Percentiles rank a stretch among this genome's conserved stretches.
These are phyloP conservation scores for Aschersonia sp. DNA, from an alignment of 2,329 filamentous ascomycete genomes.

Conservation along the genomic window DNA sequence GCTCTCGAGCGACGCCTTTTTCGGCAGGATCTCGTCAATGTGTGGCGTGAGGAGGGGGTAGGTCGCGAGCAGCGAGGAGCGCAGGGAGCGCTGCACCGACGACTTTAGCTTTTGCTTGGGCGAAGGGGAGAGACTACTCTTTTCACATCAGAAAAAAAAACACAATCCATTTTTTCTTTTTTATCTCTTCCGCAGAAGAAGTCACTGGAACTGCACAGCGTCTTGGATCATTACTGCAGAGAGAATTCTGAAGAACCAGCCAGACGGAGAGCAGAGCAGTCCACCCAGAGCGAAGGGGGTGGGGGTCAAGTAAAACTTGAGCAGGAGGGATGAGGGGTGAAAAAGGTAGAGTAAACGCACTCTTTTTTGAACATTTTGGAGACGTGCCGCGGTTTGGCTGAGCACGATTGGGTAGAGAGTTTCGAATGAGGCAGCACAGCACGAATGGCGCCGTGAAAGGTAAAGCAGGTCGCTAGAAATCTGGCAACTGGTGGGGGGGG, in stretches of 20 bases:
- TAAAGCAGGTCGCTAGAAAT: too few relatives aligned
- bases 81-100: conserved; percentile 76
- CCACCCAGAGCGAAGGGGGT: background rate
- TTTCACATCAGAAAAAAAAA: background rate
- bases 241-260: background rate
- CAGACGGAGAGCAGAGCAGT: background rate
- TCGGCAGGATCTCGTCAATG: conserved; percentile 90
- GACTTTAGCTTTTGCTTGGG: conserved; percentile 96
- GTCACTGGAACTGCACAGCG: background rate
- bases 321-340: background rate
- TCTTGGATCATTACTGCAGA: background rate
- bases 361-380: conserved; percentile 83
- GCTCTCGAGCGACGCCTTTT: conserved; percentile 79
- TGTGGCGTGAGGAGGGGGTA: conserved; percentile 76
- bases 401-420: background rate
- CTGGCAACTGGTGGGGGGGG: too few relatives aligned
- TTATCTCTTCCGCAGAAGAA: background rate
- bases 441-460: too few relatives aligned
- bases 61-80: conserved; percentile 65
- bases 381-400: conserved; percentile 4
- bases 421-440: background rate
- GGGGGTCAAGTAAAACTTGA: background rate
- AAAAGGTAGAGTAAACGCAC: conserved; percentile 30
- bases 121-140: conserved; percentile 51
- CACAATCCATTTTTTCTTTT: background rate